phyloP scores from a whole-genome alignment of 192 early-diverging fungal genomes.

The Umbelopsis sp. region DNA sequence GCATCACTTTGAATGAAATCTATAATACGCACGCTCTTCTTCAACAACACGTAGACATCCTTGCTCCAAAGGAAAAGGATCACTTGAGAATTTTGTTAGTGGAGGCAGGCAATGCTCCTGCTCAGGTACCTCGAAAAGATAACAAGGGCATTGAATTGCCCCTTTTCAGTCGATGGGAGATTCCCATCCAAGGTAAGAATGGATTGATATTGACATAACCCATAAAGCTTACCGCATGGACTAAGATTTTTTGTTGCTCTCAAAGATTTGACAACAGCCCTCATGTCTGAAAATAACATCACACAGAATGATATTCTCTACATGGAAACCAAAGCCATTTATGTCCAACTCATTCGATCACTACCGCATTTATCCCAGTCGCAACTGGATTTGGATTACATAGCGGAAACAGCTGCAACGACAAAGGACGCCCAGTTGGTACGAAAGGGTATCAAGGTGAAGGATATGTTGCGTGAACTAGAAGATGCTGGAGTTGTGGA shows the following conservation, averaged over 20 bases:
- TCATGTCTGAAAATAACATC: conserved; percentile 78
- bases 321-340: conserved; percentile 90
- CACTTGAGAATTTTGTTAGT: conserved; percentile 78
- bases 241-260: background rate
- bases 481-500: conserved; percentile 74
- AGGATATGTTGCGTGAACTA: conserved; percentile 87
- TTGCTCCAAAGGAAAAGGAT: conserved; percentile 80
- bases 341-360: conserved; percentile 90
- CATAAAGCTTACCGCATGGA: background rate
- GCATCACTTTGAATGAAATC: conserved; percentile 94
- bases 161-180: conserved; percentile 84
- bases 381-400: conserved; percentile 62
- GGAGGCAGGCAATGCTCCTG: conserved; percentile 74
- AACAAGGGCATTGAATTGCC: conserved; percentile 74
- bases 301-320: conserved; percentile 91
- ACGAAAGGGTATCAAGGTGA: conserved; percentile 91
- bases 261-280: conserved; percentile 47
- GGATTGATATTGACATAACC: no score
- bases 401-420: conserved; percentile 79
- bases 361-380: conserved; percentile 68
- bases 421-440: conserved; percentile 82
- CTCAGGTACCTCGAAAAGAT: conserved; percentile 78
- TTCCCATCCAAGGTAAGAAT: conserved; percentile 72
- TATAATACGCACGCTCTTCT: conserved; percentile 89
- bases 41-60: conserved; percentile 76